Percentiles rank a stretch among this genome's conserved stretches.
phyloP scores from a whole-genome alignment of 257 asterid genomes.

The Scutellaria baicalensis region DNA sequence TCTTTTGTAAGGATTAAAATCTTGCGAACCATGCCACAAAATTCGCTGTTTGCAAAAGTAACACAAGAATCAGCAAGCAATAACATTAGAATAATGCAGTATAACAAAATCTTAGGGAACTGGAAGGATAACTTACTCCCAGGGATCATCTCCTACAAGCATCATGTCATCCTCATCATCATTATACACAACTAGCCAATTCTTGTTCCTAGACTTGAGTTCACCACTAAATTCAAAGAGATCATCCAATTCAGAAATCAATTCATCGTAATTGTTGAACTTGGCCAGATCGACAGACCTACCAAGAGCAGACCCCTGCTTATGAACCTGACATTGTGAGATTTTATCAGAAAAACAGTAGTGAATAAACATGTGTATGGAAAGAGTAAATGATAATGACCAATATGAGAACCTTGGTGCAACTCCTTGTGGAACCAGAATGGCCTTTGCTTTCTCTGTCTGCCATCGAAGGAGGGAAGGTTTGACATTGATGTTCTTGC shows the following conservation, averaged over 20 bases:
- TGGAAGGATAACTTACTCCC: slow-evolving; percentile 63
- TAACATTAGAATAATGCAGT: background rate
- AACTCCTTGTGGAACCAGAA: slow-evolving; percentile 75
- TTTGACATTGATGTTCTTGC: slow-evolving; percentile 49
- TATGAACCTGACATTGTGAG: slow-evolving; percentile 67
- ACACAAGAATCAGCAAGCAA: background rate
- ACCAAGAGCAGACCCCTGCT: slow-evolving; percentile 94
- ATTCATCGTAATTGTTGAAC: slow-evolving; percentile 64
- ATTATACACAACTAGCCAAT: slow-evolving; percentile 87
- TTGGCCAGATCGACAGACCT: slow-evolving; percentile 92
- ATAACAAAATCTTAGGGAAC: background rate
- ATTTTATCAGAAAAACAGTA: background rate
- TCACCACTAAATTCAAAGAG: slow-evolving; percentile 88
- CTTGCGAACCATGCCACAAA: slow-evolving; percentile 88
- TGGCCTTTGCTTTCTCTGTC: slow-evolving; percentile 62
- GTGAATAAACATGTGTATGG: background rate
- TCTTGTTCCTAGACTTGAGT: slow-evolving; percentile 54
- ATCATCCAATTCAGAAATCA: slow-evolving; percentile 70
- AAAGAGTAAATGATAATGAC: background rate
- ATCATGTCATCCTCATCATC: slow-evolving; percentile 99
- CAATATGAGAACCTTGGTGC: slow-evolving; percentile 74
- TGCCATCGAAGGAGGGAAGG: slow-evolving; percentile 25
- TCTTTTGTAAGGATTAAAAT: slow-evolving; percentile 79
- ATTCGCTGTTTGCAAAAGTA: slow-evolving; percentile 49
- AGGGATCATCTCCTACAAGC: slow-evolving; percentile 99